Conservation (phyloP, 768 basidiomycete species). For the Leccinum truebloodii region DNA sequence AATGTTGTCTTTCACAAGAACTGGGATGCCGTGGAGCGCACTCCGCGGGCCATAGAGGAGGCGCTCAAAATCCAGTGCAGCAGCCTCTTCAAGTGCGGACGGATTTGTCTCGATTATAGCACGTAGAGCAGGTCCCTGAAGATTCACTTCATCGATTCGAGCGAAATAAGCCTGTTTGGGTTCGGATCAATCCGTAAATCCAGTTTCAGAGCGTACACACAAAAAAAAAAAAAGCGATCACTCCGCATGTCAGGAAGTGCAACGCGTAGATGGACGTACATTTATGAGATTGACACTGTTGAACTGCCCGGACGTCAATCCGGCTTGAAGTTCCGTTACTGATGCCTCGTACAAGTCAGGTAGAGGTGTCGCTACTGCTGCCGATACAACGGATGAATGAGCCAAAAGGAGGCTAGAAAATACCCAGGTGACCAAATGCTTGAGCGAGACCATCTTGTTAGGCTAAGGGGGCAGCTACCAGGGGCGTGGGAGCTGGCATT, state of each 20-base stretch:
- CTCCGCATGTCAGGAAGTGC: background rate
- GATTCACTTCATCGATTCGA: conserved; percentile 46
- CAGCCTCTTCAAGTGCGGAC: conserved; percentile 37
- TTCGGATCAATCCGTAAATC: background rate
- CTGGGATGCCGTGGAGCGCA: conserved; percentile 40
- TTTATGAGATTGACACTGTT: conserved; percentile 44
- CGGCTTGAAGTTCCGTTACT: conserved; percentile 39
- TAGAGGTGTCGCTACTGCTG: conserved; percentile 20
- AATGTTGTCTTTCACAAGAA: conserved; percentile 39
- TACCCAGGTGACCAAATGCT: conserved; percentile 10
- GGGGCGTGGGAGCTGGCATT: background rate
- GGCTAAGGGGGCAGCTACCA: background rate
- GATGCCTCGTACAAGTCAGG: conserved; percentile 46
- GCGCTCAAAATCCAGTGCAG: conserved; percentile 36
- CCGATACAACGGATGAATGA: conserved; percentile 10
- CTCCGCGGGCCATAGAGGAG: conserved; percentile 29
- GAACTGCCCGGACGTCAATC: conserved; percentile 37
- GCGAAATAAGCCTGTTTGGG: conserved; percentile 40
- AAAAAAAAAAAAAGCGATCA: background rate
- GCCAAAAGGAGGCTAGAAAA: conserved; percentile 5
- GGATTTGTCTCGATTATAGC: conserved; percentile 44
- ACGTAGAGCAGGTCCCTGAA: conserved; percentile 37
- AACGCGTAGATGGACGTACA: conserved; percentile 30
- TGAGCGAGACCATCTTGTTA: conserved; percentile 8
- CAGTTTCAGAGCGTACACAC: background rate